Evolutionary conservation across 2,329 filamentous ascomycete species (phyloP), one percentile per base, ranked within the genome.

Genomic region (Sporothrix humicola): DNA sequence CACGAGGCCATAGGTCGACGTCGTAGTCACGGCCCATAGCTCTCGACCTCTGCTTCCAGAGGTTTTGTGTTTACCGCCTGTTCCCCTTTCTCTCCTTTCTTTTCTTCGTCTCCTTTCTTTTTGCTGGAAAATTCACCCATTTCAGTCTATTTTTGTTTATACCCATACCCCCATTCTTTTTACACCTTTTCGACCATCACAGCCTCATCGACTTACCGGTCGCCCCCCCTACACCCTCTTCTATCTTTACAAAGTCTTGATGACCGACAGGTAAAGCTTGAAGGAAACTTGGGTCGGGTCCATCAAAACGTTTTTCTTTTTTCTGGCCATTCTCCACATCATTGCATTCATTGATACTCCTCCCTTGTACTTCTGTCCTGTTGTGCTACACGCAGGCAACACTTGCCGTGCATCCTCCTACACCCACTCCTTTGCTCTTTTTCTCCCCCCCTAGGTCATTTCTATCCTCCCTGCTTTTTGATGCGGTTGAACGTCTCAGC

Each of bases 381-480:
- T 3, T 71, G 72, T 71, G 72, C 42, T 66, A 73, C 72, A 31
- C 68, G 17, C 20, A 66, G 59, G 59, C 61, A 52, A 46, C 58
- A 72, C 20, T 56, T n/a, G 71, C 54, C 48, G 44, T 48, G 17
- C 50, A 52, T 58, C 31, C 44, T 69, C 56, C 26, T 61, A 59
- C 58, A 71, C 61, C 50, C 56, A 63, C 46, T 71, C 26, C 17
- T 63, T 50, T 48, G 20, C 56, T 69, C 54, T 26, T 26, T 26
- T 26, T 26, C 23, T 26, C 23, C 17, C 20, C 20, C 12, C 26
- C 54, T 37, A 8, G 23, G 13, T 13, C 46, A 23, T 50, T n/a
- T 31, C 9, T 44, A 7, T 31, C 37, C 44, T 70, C 46, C 42
- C 23, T 65, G 15, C 23, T 54, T 17, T 44, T 73, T 52, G 37